Percentiles rank a stretch among this genome's conserved stretches.
phyloP scores from a whole-genome alignment of 257 asterid genomes.

The Nicotiana tomentosiformis region DNA sequence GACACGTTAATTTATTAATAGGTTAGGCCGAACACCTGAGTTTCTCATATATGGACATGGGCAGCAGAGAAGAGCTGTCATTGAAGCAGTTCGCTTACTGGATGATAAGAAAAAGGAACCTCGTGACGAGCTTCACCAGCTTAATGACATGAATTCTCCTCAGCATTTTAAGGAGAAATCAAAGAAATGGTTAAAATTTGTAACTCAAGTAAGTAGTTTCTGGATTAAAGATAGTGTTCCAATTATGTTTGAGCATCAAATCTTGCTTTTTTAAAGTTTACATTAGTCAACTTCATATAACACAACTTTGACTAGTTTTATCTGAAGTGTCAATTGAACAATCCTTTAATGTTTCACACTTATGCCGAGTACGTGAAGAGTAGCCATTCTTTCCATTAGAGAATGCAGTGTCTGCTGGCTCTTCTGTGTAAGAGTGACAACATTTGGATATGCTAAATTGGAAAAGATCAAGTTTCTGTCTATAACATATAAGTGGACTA shows the following conservation, averaged over 20 bases:
- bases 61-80: slow-evolving; percentile 88
- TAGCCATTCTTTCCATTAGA: not conserved
- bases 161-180: slow-evolving; percentile 76
- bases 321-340: not conserved
- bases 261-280: not conserved
- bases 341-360: not conserved
- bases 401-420: not conserved
- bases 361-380: not conserved
- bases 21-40: slow-evolving; percentile 81
- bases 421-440: not conserved
- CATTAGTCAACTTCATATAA: not conserved
- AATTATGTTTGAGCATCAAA: not conserved
- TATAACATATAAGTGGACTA: not conserved
- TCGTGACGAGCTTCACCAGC: slow-evolving; percentile 33
- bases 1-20: slow-evolving; percentile 24
- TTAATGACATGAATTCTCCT: slow-evolving; percentile 47
- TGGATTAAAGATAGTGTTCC: slow-evolving; percentile 53
- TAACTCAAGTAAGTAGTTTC: slow-evolving; percentile 54
- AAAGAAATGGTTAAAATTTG: slow-evolving; percentile 93
- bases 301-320: not conserved
- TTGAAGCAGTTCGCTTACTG: slow-evolving; percentile 78
- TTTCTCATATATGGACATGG: slow-evolving; percentile 88
- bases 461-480: not conserved
- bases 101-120: slow-evolving; percentile 53
- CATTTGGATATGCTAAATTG: not conserved